phyloP scores from a whole-genome alignment of 2,329 filamentous ascomycete species.

The Rhynchosporium graminicola region DNA sequence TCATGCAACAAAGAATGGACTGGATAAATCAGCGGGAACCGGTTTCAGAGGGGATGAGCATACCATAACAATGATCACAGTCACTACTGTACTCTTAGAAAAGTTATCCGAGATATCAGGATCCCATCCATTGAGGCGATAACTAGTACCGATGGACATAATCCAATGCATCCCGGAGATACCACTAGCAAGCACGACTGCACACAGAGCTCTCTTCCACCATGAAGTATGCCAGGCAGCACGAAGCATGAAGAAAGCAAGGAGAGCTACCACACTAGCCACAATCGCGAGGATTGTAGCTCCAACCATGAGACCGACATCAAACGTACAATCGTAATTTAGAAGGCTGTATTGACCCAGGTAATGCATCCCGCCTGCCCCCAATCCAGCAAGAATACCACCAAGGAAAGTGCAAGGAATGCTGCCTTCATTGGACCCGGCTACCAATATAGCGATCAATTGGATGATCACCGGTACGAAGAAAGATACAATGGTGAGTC shows the following conservation, averaged over 20 bases:
- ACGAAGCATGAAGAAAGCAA: slow-evolving; percentile 76
- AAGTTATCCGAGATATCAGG: slow-evolving; percentile 44
- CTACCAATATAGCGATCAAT: slow-evolving; percentile 68
- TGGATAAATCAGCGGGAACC: slow-evolving; percentile 37
- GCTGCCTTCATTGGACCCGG: slow-evolving; percentile 59
- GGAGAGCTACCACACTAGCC: slow-evolving; percentile 69
- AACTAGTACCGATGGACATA: slow-evolving; percentile 69
- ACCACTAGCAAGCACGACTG: slow-evolving; percentile 67
- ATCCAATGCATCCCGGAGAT: slow-evolving; percentile 91
- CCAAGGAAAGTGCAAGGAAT: slow-evolving; percentile 61
- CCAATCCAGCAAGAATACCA: slow-evolving; percentile 69
- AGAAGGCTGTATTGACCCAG: slow-evolving; percentile 79
- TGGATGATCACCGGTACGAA: slow-evolving; percentile 78
- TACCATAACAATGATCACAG: slow-evolving; percentile 72
- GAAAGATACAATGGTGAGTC: slow-evolving; percentile 75
- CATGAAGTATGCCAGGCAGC: slow-evolving; percentile 76
- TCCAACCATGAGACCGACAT: slow-evolving; percentile 56
- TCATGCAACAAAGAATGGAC: slow-evolving; percentile 61
- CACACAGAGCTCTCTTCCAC: slow-evolving; percentile 72
- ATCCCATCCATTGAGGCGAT: slow-evolving; percentile 55
- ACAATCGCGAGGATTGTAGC: slow-evolving; percentile 71
- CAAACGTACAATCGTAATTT: slow-evolving; percentile 73
- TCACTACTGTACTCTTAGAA: slow-evolving; percentile 66
- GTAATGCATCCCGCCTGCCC: slow-evolving; percentile 86
- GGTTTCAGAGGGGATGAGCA: slow-evolving; percentile 44